Percentiles rank a stretch among this genome's conserved stretches.
Evolutionary conservation across 1,284 basidiomycete species (phyloP).

Genomic region (Laetiporus sulphureus): DNA sequence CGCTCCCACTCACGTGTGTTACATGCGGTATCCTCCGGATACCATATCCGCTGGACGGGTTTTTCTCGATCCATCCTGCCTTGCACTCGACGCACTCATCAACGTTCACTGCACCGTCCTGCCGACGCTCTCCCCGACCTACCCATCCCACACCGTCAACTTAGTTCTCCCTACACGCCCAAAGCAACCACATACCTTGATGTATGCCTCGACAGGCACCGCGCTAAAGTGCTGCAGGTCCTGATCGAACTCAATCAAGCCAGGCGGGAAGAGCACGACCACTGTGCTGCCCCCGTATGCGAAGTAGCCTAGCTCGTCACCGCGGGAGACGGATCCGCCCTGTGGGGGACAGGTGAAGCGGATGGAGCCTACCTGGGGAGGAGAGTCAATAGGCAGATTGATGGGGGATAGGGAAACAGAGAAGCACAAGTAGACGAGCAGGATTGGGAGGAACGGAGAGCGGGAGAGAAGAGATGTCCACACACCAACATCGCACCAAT

Average conservation of each 20-base stretch:
- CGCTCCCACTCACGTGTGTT: too few species aligned
- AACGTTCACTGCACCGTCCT: too few species aligned
- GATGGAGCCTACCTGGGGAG: conserved; percentile 18
- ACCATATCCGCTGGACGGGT: too few species aligned
- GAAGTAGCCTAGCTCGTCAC: conserved; percentile 59
- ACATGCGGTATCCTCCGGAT: too few species aligned
- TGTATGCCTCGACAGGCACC: conserved; percentile 61
- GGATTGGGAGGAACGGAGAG: not conserved
- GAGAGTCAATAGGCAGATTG: too few species aligned
- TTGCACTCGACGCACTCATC: too few species aligned
- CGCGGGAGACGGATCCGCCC: conserved; percentile 32
- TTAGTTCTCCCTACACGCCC: too few species aligned
- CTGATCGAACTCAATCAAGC: conserved; percentile 53
- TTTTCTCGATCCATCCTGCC: too few species aligned
- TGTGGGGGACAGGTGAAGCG: conserved; percentile 24
- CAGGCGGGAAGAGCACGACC: conserved; percentile 58
- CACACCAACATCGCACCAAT: conserved; percentile 60
- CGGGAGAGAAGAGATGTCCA: conserved; percentile 1
- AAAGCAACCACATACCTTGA: conserved; percentile 63
- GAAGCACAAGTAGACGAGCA: not conserved
- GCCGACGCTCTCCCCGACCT: too few species aligned
- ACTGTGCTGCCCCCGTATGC: conserved; percentile 69
- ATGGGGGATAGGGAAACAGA: not conserved
- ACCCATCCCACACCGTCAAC: too few species aligned
- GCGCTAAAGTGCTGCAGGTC: conserved; percentile 60